Percentiles rank a stretch among this genome's conserved stretches.
These are phyloP conservation scores for Datura wrightii DNA, from an alignment of 257 asterid genomes.

Conservation along the genomic window DNA sequence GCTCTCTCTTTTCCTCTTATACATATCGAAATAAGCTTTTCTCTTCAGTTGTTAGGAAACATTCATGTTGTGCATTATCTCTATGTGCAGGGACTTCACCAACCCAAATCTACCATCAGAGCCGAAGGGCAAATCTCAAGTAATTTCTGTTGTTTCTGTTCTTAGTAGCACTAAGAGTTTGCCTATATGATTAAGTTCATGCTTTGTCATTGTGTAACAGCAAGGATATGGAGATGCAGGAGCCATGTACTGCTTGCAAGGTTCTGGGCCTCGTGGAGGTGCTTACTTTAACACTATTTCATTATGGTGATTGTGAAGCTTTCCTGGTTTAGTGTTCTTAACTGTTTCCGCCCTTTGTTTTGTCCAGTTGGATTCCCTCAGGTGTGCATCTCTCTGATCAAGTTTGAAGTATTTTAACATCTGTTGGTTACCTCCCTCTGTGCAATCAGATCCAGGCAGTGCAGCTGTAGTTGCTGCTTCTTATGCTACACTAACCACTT, in stretches of 20 bases:
- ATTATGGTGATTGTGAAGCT: background rate
- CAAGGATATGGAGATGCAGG: slow-evolving; percentile 73
- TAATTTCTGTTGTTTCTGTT: slow-evolving; percentile 50
- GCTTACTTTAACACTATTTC: slow-evolving; percentile 36
- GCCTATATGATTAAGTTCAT: slow-evolving; percentile 17
- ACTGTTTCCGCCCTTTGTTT: slow-evolving; percentile 28
- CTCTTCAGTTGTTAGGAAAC: slow-evolving; percentile 32
- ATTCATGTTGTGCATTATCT: slow-evolving; percentile 41
- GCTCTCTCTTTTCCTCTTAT: background rate
- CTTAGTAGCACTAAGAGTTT: slow-evolving; percentile 23
- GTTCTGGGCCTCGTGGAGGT: slow-evolving; percentile 58
- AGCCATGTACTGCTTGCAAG: slow-evolving; percentile 48
- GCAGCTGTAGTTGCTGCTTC: slow-evolving; percentile 23
- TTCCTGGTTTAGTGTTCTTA: background rate
- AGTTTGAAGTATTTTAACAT: slow-evolving; percentile 20
- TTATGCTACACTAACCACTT: slow-evolving; percentile 11
- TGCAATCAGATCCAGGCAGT: slow-evolving; percentile 21
- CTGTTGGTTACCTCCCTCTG: background rate
- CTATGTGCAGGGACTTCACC: slow-evolving; percentile 79
- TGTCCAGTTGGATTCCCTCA: slow-evolving; percentile 87
- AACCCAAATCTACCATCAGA: slow-evolving; percentile 95
- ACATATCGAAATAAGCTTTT: slow-evolving; percentile 8
- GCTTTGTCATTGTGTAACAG: slow-evolving; percentile 47
- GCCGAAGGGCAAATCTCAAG: slow-evolving; percentile 91
- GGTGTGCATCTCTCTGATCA: slow-evolving; percentile 55